A percentile compares a stretch with the other conserved stretches of the same genome.
These are phyloP conservation scores for Schrenkiella parvula DNA, from an alignment of 345 rosid genomes.

Conservation along the genomic window DNA sequence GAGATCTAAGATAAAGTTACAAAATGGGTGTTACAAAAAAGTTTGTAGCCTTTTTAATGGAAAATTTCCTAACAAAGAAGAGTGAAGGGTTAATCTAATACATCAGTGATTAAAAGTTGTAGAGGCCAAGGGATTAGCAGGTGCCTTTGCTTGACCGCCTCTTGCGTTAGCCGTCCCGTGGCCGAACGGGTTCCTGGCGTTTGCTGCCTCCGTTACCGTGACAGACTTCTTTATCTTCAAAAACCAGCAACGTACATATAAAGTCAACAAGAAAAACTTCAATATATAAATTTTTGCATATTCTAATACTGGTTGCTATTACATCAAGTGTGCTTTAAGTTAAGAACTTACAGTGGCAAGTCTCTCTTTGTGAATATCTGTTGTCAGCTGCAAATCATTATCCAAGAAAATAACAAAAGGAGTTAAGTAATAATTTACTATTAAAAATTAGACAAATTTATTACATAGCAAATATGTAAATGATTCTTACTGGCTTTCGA, in stretches of 20 bases:
- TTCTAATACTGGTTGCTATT: neutral
- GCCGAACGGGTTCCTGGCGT: constrained; percentile 43
- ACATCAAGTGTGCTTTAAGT: neutral
- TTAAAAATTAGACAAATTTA: neutral
- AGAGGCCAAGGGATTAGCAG: constrained; percentile 52
- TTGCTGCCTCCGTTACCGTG: constrained; percentile 48
- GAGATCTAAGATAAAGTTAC: constrained; percentile 7
- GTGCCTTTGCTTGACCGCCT: constrained; percentile 56
- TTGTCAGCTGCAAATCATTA: constrained; percentile 50
- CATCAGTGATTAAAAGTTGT: constrained; percentile 44
- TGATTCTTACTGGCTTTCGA: constrained; percentile 63
- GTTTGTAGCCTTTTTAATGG: neutral
- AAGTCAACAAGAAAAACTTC: constrained; percentile 1
- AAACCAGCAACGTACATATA: neutral
- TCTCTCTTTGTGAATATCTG: constrained; percentile 88
- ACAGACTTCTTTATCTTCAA: constrained; percentile 75
- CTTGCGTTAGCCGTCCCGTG: constrained; percentile 53
- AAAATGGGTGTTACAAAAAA: constrained; percentile 16
- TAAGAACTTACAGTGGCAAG: constrained; percentile 62
- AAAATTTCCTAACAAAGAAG: constrained; percentile 9
- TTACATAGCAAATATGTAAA: neutral
- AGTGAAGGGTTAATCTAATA: constrained; percentile 6
- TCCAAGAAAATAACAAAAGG: constrained; percentile 11
- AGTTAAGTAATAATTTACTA: neutral
- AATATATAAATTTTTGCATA: neutral